phyloP scores from a whole-genome alignment of 139 green algal genomes.

The Tetraselmis chui region DNA sequence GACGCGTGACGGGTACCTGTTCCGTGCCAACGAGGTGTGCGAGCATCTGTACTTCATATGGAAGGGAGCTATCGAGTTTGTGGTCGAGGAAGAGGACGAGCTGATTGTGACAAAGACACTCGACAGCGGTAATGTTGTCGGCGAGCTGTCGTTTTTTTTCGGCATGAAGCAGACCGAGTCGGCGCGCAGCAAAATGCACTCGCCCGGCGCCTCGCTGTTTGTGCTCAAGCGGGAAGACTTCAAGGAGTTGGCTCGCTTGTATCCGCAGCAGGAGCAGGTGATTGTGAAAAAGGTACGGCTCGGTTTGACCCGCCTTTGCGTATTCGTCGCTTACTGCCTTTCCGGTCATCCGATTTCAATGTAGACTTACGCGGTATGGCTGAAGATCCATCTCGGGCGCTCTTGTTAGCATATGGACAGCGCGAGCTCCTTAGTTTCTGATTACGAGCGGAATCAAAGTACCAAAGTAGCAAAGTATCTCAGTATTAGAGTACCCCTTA shows the following conservation, averaged over 20 bases:
- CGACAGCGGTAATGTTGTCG: background rate
- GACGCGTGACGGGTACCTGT: slow-evolving; percentile 18
- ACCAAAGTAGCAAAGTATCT: no score
- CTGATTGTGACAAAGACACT: slow-evolving; percentile 7
- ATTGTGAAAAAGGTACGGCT: background rate
- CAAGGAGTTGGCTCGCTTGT: background rate
- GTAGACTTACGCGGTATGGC: no score
- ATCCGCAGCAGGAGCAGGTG: background rate
- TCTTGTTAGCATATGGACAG: no score
- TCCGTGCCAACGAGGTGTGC: slow-evolving; percentile 23
- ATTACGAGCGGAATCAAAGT: no score
- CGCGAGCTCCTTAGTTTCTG: no score
- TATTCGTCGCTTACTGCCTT: no score
- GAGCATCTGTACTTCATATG: slow-evolving; percentile 26
- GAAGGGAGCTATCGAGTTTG: slow-evolving; percentile 17
- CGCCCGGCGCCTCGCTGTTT: background rate
- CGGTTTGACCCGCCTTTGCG: no score
- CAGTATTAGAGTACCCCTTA: no score
- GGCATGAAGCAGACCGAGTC: slow-evolving; percentile 14
- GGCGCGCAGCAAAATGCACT: background rate
- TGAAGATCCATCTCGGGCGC: no score
- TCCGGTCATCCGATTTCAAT: no score
- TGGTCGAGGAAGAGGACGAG: slow-evolving; percentile 12
- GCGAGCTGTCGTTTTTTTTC: slow-evolving; percentile 25
- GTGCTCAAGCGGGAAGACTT: background rate